Evolutionary conservation across 1,284 basidiomycete species (phyloP).

Genomic region (Peniophora sp.): DNA sequence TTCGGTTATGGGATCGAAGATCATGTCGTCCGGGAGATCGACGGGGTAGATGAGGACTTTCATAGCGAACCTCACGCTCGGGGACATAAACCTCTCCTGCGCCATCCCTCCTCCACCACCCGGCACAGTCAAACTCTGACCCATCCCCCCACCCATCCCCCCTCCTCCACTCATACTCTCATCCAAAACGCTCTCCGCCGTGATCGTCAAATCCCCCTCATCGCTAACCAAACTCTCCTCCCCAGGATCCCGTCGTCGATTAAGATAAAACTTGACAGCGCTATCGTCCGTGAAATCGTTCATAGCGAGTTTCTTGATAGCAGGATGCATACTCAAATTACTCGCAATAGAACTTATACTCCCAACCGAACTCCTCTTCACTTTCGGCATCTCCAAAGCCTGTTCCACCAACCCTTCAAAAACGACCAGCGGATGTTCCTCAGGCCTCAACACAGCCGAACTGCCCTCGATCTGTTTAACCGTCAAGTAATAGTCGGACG

Average conservation of each 20-base stretch:
- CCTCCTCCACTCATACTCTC: no score
- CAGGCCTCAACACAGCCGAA: constrained; percentile 61
- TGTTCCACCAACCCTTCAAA: constrained; percentile 81
- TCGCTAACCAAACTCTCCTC: constrained; percentile 22
- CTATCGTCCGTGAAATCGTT: constrained; percentile 97
- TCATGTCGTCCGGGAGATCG: constrained; percentile 90
- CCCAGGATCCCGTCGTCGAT: constrained; percentile 38
- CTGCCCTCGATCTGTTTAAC: constrained; percentile 89
- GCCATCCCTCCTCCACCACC: constrained; percentile 19
- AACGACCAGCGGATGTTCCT: constrained; percentile 78
- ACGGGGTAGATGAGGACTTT: constrained; percentile 82
- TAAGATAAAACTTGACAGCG: constrained; percentile 93
- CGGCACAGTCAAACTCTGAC: constrained; percentile 33
- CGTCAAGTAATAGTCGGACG: constrained; percentile 79
- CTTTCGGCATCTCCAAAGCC: constrained; percentile 73
- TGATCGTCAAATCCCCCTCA: constrained; percentile 46
- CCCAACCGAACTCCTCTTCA: constrained; percentile 88
- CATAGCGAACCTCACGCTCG: constrained; percentile 77
- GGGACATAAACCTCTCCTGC: constrained; percentile 69
- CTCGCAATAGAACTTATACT: constrained; percentile 90
- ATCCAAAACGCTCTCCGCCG: constrained; percentile 28
- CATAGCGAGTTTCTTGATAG: constrained; percentile 88
- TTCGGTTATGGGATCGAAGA: constrained; percentile 87
- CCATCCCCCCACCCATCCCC: constrained; percentile 17
- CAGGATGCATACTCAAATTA: constrained; percentile 88